Evolutionary conservation across 495 filamentous ascomycete genomes (phyloP).

Genomic region (Bacidia gigantensis): DNA sequence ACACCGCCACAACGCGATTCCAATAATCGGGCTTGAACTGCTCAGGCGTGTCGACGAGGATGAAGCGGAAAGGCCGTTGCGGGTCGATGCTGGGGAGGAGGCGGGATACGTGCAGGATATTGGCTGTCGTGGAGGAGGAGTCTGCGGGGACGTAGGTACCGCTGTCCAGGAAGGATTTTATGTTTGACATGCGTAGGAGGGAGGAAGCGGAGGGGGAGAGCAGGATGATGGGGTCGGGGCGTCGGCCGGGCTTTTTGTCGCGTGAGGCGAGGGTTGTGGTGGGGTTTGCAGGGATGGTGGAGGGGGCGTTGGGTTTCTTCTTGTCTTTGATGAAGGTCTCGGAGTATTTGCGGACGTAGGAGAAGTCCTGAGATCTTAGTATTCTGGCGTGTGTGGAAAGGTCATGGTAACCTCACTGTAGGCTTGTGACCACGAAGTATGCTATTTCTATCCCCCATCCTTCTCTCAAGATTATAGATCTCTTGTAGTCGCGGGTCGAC

Average conservation of each 20-base stretch:
- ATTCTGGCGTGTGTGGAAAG: neutral
- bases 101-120: slow-evolving; percentile 73
- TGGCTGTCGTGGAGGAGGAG: slow-evolving; percentile 46
- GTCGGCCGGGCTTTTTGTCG: slow-evolving; percentile 40
- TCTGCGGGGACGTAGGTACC: slow-evolving; percentile 71
- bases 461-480: slow-evolving; percentile 82
- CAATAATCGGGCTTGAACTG: slow-evolving; percentile 98
- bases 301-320: slow-evolving; percentile 24
- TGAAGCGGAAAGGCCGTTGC: slow-evolving; percentile 69
- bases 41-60: slow-evolving; percentile 80
- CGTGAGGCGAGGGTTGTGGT: slow-evolving; percentile 28
- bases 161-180: slow-evolving; percentile 84
- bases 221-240: slow-evolving; percentile 90
- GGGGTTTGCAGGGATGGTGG: slow-evolving; percentile 26
- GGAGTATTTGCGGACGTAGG: slow-evolving; percentile 77
- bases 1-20: slow-evolving; percentile 89
- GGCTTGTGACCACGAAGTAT: slow-evolving; percentile 80
- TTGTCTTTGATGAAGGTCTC: slow-evolving; percentile 50
- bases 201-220: slow-evolving; percentile 96
- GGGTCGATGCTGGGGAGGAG: slow-evolving; percentile 61
- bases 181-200: slow-evolving; percentile 92
- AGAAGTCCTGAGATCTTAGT: slow-evolving; percentile 63
- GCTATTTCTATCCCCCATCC: slow-evolving; percentile 84
- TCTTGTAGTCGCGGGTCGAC: slow-evolving; percentile 68
- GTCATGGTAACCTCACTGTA: slow-evolving; percentile 43